A percentile compares a stretch with the other conserved stretches of the same genome.
phyloP scores from a whole-genome alignment of 2,329 filamentous ascomycete species.

The Fusarium musae region DNA sequence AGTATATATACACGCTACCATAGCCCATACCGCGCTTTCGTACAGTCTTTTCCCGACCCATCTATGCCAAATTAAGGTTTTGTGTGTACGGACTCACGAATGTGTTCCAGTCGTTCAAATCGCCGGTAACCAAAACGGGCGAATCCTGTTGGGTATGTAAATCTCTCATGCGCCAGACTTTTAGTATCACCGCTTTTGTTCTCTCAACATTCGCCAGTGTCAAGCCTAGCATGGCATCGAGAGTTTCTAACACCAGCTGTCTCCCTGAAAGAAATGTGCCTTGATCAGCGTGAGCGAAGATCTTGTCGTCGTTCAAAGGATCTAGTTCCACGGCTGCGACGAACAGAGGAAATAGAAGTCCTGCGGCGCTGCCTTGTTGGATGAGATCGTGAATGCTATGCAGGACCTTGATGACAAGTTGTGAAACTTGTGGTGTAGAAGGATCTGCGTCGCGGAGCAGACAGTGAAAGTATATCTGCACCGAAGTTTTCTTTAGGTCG shows the following conservation, averaged over 20 bases:
- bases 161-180: constrained; percentile 59
- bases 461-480: constrained; percentile 58
- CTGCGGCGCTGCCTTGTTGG: constrained; percentile 31
- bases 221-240: constrained; percentile 52
- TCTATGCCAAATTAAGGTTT: constrained; percentile 42
- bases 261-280: constrained; percentile 15
- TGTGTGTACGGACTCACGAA: constrained; percentile 45
- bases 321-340: constrained; percentile 39
- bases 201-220: constrained; percentile 57
- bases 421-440: constrained; percentile 35
- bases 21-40: rapidly evolving
- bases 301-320: constrained; percentile 24
- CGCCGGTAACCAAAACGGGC: not conserved
- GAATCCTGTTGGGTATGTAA: constrained; percentile 23
- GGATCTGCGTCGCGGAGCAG: constrained; percentile 56
- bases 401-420: constrained; percentile 20
- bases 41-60: not conserved
- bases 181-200: constrained; percentile 58
- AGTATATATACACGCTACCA: not conserved
- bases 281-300: not conserved
- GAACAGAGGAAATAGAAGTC: constrained; percentile 35
- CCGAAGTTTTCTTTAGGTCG: constrained; percentile 53
- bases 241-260: constrained; percentile 29
- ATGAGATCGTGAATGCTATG: constrained; percentile 14
- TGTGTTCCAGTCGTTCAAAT: constrained; percentile 41